These are phyloP conservation scores for Candida orba DNA, from an alignment of 805 yeast species.

Conservation along the genomic window DNA sequence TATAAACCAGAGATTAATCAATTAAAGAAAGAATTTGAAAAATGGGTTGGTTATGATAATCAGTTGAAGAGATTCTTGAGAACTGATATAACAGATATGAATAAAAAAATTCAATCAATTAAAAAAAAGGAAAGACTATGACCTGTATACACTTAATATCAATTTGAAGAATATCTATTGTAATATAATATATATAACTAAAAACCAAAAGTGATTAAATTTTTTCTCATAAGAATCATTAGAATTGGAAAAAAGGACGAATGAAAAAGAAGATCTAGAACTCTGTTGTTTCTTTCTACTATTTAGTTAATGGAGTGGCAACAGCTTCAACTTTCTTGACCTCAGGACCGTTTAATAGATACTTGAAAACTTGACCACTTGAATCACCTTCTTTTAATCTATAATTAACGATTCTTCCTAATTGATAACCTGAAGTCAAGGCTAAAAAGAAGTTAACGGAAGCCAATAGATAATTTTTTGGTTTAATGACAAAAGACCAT, in stretches of 20 bases:
- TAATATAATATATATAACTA: no score
- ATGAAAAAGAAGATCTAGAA: no score
- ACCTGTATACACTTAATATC: not conserved
- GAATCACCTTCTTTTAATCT: slow-evolving; percentile 62
- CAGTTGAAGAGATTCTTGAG: slow-evolving; percentile 18
- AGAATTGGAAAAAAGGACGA: not conserved
- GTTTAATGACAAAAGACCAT: slow-evolving; percentile 92
- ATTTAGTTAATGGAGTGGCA: not conserved
- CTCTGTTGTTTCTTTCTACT: not conserved
- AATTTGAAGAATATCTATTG: no score
- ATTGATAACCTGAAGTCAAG: slow-evolving; percentile 80
- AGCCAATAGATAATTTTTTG: slow-evolving; percentile 81
- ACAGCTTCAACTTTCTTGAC: not conserved
- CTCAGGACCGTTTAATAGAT: slow-evolving; percentile 21
- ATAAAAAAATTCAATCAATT: slow-evolving; percentile 12
- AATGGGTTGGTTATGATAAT: slow-evolving; percentile 17
- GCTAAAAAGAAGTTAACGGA: slow-evolving; percentile 92
- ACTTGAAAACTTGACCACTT: slow-evolving; percentile 44
- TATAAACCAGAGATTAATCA: slow-evolving; percentile 14
- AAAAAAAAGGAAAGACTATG: slow-evolving; percentile 6
- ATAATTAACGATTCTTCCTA: slow-evolving; percentile 61
- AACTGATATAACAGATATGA: slow-evolving; percentile 16
- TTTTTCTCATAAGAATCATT: slow-evolving; percentile 6
- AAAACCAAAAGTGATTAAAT: no score
- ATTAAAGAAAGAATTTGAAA: slow-evolving; percentile 12